phyloP scores from a whole-genome alignment of 2,329 filamentous ascomycete species.

The Trichoderma hamatum region DNA sequence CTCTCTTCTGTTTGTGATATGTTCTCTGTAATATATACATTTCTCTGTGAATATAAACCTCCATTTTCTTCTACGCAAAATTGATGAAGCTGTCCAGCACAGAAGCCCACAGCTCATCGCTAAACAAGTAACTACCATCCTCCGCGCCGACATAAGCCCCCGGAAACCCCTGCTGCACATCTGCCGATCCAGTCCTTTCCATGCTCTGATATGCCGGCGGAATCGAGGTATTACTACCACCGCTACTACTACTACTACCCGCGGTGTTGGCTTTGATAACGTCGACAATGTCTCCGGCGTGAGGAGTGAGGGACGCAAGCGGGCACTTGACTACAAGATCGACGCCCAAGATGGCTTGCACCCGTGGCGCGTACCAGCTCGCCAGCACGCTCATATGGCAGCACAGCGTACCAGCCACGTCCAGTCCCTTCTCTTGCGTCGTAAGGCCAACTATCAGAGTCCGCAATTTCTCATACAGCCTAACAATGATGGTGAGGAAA shows the following conservation, averaged over 20 bases:
- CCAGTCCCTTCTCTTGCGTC: neutral
- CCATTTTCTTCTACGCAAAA: neutral
- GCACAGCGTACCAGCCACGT: slow-evolving; percentile 14
- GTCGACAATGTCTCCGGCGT: neutral
- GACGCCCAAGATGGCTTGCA: slow-evolving; percentile 7
- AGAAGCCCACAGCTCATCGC: slow-evolving; percentile 9
- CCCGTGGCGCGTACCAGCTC: slow-evolving; percentile 3
- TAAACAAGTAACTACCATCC: neutral
- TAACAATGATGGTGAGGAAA: slow-evolving; percentile 6
- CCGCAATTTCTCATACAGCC: slow-evolving; percentile 19
- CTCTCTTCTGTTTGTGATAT: neutral
- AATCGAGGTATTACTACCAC: neutral
- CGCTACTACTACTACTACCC: too few relatives aligned
- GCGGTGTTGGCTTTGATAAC: neutral
- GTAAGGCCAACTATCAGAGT: slow-evolving; percentile 13
- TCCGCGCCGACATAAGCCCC: neutral
- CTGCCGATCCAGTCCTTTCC: neutral
- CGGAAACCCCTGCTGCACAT: neutral
- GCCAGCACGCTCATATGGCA: slow-evolving; percentile 16
- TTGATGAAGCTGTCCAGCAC: neutral
- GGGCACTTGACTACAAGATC: neutral
- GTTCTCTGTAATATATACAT: neutral
- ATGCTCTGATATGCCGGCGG: neutral
- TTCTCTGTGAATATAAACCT: neutral
- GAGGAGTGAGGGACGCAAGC: neutral